These are phyloP conservation scores for Auxenochlorella pyrenoidosa DNA, from an alignment of 139 green algal species.

Conservation along the genomic window DNA sequence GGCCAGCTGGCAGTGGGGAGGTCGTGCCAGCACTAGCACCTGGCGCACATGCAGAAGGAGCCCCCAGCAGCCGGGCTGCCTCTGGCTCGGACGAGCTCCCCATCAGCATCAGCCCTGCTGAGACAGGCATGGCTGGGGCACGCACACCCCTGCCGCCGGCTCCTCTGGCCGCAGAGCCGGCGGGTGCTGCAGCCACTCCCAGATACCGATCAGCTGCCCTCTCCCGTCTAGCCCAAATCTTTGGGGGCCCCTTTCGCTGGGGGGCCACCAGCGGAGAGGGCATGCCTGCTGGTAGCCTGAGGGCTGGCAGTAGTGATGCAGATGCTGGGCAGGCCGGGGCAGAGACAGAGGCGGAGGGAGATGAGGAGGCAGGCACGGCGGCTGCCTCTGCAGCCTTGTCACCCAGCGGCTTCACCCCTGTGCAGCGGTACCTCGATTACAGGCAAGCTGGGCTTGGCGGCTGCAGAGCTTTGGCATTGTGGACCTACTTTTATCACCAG, in stretches of 20 bases:
- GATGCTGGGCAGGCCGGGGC: not conserved
- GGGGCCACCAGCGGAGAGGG: not conserved
- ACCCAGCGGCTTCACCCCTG: not conserved
- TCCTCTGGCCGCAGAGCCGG: too few relatives aligned
- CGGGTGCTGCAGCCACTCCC: not conserved
- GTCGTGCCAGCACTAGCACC: too few relatives aligned
- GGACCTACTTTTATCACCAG: too few relatives aligned
- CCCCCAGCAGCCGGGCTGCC: not conserved
- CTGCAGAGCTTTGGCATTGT: too few relatives aligned
- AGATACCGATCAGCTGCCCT: constrained; percentile 21
- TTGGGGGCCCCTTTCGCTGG: not conserved
- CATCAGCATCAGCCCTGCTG: not conserved
- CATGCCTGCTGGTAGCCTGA: not conserved
- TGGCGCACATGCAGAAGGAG: not conserved
- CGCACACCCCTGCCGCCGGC: not conserved
- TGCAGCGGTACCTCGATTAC: constrained; percentile 12
- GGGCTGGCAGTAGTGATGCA: not conserved
- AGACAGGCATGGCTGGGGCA: not conserved
- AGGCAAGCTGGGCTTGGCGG: too few relatives aligned
- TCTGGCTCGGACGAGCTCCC: not conserved
- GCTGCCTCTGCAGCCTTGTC: not conserved
- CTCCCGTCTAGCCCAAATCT: constrained; percentile 20
- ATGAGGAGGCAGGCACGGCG: not conserved
- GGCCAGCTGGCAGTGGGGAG: not conserved
- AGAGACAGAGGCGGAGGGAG: not conserved